These are phyloP conservation scores for Elongisporangium senticosum DNA, from an alignment of 352 stramenopile species.

Conservation along the genomic window DNA sequence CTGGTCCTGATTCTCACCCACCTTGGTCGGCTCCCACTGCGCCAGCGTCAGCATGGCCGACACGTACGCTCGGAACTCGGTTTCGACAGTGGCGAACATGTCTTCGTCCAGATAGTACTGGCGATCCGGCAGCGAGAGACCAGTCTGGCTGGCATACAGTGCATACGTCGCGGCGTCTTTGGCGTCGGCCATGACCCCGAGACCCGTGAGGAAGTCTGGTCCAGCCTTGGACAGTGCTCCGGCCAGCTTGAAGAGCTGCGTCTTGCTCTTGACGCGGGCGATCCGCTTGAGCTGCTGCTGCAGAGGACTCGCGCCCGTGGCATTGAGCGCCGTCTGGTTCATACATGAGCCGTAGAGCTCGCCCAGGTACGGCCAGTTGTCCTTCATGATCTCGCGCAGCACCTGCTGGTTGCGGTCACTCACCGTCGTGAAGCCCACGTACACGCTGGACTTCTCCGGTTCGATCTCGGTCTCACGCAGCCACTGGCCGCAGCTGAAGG, in stretches of 20 bases:
- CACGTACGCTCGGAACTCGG: conserved; percentile 75
- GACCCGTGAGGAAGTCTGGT: conserved; percentile 75
- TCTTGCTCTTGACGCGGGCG: conserved; percentile 18
- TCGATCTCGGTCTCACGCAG: conserved; percentile 21
- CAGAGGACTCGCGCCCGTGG: conserved; percentile 28
- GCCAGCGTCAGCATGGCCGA: conserved; percentile 65
- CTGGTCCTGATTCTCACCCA: conserved; percentile 28
- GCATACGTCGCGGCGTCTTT: conserved; percentile 80
- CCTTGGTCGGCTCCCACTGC: conserved; percentile 25
- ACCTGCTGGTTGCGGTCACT: conserved; percentile 21
- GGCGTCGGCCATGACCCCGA: conserved; percentile 72
- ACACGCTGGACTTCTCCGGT: conserved; percentile 17
- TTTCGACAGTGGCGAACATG: conserved; percentile 69
- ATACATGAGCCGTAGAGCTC: conserved; percentile 63
- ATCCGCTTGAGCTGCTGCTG: conserved; percentile 30
- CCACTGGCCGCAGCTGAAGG: conserved; percentile 26
- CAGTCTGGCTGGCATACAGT: conserved; percentile 75
- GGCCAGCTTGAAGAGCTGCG: conserved; percentile 41
- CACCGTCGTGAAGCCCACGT: conserved; percentile 18
- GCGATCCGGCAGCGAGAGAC: conserved; percentile 85
- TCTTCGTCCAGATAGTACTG: conserved; percentile 90
- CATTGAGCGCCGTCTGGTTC: conserved; percentile 50
- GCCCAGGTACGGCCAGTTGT: conserved; percentile 48
- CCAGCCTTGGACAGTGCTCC: conserved; percentile 47
- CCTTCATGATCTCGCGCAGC: conserved; percentile 20